Conservation (phyloP, 352 stramenopile genomes). For the Phytophthora pistaciae region DNA sequence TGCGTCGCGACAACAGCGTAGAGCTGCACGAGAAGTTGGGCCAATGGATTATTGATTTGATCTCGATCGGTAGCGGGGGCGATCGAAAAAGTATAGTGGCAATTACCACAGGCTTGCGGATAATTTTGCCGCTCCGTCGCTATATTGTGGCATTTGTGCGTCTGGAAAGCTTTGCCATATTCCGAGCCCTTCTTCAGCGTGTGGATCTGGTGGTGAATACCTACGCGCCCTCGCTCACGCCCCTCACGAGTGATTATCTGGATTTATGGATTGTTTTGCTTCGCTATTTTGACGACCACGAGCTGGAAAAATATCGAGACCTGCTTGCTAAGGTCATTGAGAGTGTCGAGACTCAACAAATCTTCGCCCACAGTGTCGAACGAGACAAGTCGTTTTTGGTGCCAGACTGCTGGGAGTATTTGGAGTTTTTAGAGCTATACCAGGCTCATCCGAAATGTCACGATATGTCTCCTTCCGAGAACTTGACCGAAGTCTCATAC, state of each 20-base stretch:
- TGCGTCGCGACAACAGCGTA: slow-evolving; percentile 13
- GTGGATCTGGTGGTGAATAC: slow-evolving; percentile 57
- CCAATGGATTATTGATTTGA: slow-evolving; percentile 50
- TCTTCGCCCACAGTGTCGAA: slow-evolving; percentile 27
- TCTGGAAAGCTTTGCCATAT: slow-evolving; percentile 50
- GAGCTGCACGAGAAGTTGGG: slow-evolving; percentile 47
- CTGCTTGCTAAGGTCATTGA: slow-evolving; percentile 51
- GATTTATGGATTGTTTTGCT: slow-evolving; percentile 58
- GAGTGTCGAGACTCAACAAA: slow-evolving; percentile 44
- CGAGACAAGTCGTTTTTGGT: slow-evolving; percentile 27
- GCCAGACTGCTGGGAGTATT: slow-evolving; percentile 43
- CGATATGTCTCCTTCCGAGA: slow-evolving; percentile 30
- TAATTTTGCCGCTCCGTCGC: slow-evolving; percentile 61
- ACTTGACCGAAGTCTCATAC: slow-evolving; percentile 26
- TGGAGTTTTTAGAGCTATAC: slow-evolving; percentile 45
- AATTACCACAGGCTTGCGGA: slow-evolving; percentile 44
- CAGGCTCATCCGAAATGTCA: slow-evolving; percentile 30
- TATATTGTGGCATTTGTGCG: slow-evolving; percentile 45
- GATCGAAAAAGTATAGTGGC: slow-evolving; percentile 39
- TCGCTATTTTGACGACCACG: slow-evolving; percentile 55
- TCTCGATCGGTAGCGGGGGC: slow-evolving; percentile 46
- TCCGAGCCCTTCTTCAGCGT: slow-evolving; percentile 51
- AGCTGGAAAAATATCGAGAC: slow-evolving; percentile 54
- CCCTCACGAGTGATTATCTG: slow-evolving; percentile 45
- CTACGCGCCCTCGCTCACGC: slow-evolving; percentile 35